Conservation (phyloP, 257 asterid species). For the Lycium barbarum region DNA sequence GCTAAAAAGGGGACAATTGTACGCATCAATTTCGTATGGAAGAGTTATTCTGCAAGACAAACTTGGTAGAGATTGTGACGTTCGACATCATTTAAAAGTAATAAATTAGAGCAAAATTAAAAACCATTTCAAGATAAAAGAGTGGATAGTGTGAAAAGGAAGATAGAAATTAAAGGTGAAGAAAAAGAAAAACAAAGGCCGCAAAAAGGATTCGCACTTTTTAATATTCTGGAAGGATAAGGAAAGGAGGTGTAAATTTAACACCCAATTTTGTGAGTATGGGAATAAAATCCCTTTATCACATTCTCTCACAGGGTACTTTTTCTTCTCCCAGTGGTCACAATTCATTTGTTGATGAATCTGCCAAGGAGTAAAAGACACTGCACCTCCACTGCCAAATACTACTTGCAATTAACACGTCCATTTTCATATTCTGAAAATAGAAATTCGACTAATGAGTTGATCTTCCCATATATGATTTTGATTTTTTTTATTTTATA, state of each 20-base stretch:
- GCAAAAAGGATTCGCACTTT: constrained; percentile 15
- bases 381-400: constrained; percentile 14
- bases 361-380: not conserved
- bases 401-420: not conserved
- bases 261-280: not conserved
- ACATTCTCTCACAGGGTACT: not conserved
- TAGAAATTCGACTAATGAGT: not conserved
- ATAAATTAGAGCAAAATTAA: not conserved
- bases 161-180: not conserved
- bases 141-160: constrained; percentile 15
- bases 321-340: not conserved
- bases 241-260: no score
- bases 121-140: not conserved
- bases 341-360: constrained; percentile 15
- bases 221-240: constrained; percentile 16
- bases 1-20: not conserved
- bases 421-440: not conserved
- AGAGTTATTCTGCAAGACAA: not conserved
- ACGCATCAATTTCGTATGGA: not conserved
- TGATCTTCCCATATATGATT: not conserved
- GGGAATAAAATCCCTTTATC: not conserved
- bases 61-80: not conserved
- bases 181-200: not conserved
- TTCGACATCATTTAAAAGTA: constrained; percentile 1
- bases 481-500: not conserved